Percentiles rank a stretch among this genome's conserved stretches.
Conservation (phyloP, 306 rosid genomes). For the Arachis stenosperma region DNA sequence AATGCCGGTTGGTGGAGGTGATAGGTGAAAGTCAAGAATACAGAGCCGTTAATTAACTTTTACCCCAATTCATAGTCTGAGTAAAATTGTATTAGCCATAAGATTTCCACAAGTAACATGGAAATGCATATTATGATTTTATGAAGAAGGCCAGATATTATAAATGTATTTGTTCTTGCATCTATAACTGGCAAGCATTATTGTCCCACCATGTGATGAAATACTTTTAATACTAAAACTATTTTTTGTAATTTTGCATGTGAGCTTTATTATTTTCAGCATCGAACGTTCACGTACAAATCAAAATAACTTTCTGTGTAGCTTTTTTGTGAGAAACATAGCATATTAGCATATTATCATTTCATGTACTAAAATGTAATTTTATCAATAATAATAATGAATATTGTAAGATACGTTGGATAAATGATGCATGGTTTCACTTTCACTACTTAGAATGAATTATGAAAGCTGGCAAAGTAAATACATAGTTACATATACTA, state of each 20-base stretch:
- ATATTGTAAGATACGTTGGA: too few relatives aligned
- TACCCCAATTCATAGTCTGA: not conserved
- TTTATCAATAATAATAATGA: too few relatives aligned
- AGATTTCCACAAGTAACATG: not conserved
- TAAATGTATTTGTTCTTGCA: not conserved
- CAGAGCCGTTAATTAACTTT: constrained; percentile 7
- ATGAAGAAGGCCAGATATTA: not conserved
- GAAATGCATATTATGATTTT: constrained; percentile 27
- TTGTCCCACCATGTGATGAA: constrained; percentile 49
- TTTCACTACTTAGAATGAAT: too few relatives aligned
- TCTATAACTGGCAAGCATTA: constrained; percentile 20
- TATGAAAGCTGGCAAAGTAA: too few relatives aligned
- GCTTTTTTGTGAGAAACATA: constrained; percentile 6
- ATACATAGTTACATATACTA: not conserved
- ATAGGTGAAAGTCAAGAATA: constrained; percentile 2
- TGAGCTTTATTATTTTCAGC: not conserved
- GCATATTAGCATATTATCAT: too few relatives aligned
- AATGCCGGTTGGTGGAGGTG: not conserved
- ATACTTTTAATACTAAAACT: constrained; percentile 18
- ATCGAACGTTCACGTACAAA: not conserved
- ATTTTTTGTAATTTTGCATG: constrained; percentile 20
- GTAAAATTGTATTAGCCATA: constrained; percentile 22
- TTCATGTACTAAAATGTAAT: too few relatives aligned
- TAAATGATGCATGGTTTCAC: too few relatives aligned
- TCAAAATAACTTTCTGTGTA: not conserved